Evolutionary conservation across 768 basidiomycete species (phyloP), one percentile per base, ranked within the genome.

Genomic region (Suillus weaverae): DNA sequence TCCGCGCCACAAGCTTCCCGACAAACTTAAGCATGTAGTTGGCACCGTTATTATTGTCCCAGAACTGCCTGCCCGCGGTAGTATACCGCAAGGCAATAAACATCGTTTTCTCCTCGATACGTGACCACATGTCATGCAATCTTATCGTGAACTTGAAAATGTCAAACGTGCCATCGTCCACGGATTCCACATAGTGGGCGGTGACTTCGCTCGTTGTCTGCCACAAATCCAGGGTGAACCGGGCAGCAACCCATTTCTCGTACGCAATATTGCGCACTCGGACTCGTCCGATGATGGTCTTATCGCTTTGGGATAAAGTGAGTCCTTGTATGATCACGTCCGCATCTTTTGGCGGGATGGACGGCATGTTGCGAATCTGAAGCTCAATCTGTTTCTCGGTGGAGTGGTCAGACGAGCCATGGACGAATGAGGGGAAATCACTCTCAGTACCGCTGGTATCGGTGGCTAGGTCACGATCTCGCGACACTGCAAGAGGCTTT

Each of bases 151-250:
- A 97, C 30, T 80, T 73, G 78, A 97, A 97, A 22, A 91, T 81
- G 72, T 96, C 95, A 73, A 85, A 83, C 32, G 62, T 62, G 43
- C 78, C 75, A 36, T 67, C 73, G 53, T 68, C 69, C 26, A 80
- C 66, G 41, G 81, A 73, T 63, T 85, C 82, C 22, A 78, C 76
- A 74, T 92, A 90, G 59, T 85, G 86, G 32, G 89, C 96, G 0
- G 89, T 86, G 64, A 97, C 92, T 76, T 99, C 97, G 75, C 90
- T 92, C 64, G 94, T 96, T 55, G 97, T 99, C 76, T 95, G 94
- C 97, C 97, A 99, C 69, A 82, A 84, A 74, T 99, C 97, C 70
- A 96, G 85, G 1, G 97, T 98, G 77, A 97, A 99, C 35, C 97
- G 87, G 32, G 95, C 86, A 9, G 88, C 90, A 61, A 99, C 83